These are phyloP conservation scores for Arxiozyma heterogenica DNA, from an alignment of 1,139 yeast genomes.

Conservation along the genomic window DNA sequence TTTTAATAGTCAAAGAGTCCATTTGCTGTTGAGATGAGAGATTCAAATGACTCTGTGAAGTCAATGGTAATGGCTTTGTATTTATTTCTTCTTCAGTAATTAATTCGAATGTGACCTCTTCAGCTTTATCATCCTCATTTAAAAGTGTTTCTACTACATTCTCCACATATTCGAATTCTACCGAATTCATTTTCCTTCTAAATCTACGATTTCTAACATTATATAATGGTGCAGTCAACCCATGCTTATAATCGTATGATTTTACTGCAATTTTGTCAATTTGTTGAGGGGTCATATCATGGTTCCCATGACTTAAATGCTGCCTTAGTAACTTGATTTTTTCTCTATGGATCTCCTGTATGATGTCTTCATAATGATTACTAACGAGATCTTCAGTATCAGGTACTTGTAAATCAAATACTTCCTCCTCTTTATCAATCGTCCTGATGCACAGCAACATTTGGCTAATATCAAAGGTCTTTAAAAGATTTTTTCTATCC, in stretches of 20 bases:
- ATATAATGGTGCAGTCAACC: slow-evolving; percentile 69
- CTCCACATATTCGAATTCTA: slow-evolving; percentile 60
- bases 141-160: slow-evolving; percentile 69
- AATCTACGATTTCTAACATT: slow-evolving; percentile 48
- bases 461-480: slow-evolving; percentile 79
- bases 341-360: slow-evolving; percentile 27
- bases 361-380: slow-evolving; percentile 32
- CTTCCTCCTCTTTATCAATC: slow-evolving; percentile 48
- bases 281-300: slow-evolving; percentile 16
- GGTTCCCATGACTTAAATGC: slow-evolving; percentile 7
- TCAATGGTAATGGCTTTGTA: slow-evolving; percentile 1
- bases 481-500: slow-evolving; percentile 81
- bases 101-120: slow-evolving; percentile 69
- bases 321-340: slow-evolving; percentile 17
- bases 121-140: slow-evolving; percentile 72
- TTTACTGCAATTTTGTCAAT: slow-evolving; percentile 38
- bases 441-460: slow-evolving; percentile 67
- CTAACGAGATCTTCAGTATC: slow-evolving; percentile 28
- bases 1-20: neutral
- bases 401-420: slow-evolving; percentile 27
- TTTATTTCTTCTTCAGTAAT: slow-evolving; percentile 40
- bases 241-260: slow-evolving; percentile 57
- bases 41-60: slow-evolving; percentile 5
- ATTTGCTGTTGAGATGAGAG: neutral
- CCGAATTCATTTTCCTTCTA: slow-evolving; percentile 42